Evolutionary conservation across 2,329 filamentous ascomycete genomes (phyloP).

Genomic region (Microcyclosporella mali): DNA sequence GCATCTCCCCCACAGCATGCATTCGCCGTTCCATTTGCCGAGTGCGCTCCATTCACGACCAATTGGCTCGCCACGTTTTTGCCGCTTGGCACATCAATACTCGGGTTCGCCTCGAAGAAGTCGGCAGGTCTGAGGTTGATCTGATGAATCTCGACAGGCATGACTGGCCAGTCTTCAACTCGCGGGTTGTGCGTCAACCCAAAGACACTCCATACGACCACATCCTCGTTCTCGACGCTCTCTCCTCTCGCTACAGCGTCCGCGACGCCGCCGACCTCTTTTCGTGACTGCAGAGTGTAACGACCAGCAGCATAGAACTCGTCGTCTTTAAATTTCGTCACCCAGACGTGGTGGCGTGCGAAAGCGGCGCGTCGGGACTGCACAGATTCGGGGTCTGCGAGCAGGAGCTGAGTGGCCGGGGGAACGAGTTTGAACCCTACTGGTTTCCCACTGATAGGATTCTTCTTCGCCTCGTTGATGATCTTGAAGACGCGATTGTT

Average conservation of each 20-base stretch:
- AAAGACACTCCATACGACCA: conserved; percentile 48
- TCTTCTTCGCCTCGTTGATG: conserved; percentile 43
- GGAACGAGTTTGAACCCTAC: conserved; percentile 47
- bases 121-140: conserved; percentile 46
- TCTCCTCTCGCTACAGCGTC: conserved; percentile 42
- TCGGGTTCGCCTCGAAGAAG: conserved; percentile 50
- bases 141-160: conserved; percentile 45
- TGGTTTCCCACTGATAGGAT: conserved; percentile 42
- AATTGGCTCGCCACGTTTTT: conserved; percentile 14
- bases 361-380: conserved; percentile 45
- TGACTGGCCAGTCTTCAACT: conserved; percentile 48
- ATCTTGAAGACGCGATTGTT: conserved; percentile 54
- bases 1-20: conserved; percentile 8
- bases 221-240: conserved; percentile 39
- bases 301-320: conserved; percentile 47
- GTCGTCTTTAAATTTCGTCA: conserved; percentile 48
- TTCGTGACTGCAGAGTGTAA: conserved; percentile 44
- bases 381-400: conserved; percentile 41
- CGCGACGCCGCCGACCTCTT: conserved; percentile 40
- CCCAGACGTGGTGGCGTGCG: conserved; percentile 48
- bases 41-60: conserved; percentile 4
- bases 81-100: conserved; percentile 45
- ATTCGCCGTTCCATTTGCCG: conserved; percentile 7
- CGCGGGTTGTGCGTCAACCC: conserved; percentile 48
- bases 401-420: conserved; percentile 44